Base-by-base conservation (phyloP, 768 basidiomycete genomes). In the Pisolithus orientalis region DNA sequence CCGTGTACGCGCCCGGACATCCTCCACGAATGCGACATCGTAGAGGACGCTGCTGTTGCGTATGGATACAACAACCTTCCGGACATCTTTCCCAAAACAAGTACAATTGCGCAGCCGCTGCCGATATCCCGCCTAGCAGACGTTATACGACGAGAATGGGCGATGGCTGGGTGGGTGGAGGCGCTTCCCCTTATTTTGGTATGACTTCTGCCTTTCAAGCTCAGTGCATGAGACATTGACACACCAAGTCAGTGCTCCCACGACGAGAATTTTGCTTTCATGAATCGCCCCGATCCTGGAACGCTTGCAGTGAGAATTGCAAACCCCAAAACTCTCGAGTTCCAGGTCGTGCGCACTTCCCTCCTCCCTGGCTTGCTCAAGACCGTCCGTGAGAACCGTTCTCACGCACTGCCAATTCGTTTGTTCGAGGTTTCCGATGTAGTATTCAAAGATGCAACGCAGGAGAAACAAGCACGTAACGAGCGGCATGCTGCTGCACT, bases 1-100 rank as follows among this genome's bases (percentile, higher is more conserved):
- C 95, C 96, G 5, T 77, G 89, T n/a, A 97, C 94, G n/a, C 83
- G 96, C 37, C 94, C 96, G 1, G 96, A 99, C 65, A 97, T 99
- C 58, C 74, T 99, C 50, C 96, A 99, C 65, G 94, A 98, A 67
- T 96, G 94, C 63, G 96, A 99, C 65, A 80, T 98, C 65, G 89
- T 99, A 85, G 96, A 99, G 66, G 96, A 99, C 57, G 92, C 87
- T 2, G 96, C 96, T 9, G 90, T 99, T 58, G 96, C 94, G 1
- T 96, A 94, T 64, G 96, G 96, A 2, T 98, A 93, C 77, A 97
- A 99, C 74, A 96, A 95, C 61, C 78, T 99, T 27, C 90, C 92
- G 2, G 80, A 90, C 60, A 84, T 82, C 13, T 94, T 99, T 81
- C 96, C 96, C 1, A 72, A 83, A 6, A 96, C 94, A 16, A 94